Evolutionary conservation across 768 basidiomycete genomes (phyloP).

Genomic region (Pleurotus cornucopiae): DNA sequence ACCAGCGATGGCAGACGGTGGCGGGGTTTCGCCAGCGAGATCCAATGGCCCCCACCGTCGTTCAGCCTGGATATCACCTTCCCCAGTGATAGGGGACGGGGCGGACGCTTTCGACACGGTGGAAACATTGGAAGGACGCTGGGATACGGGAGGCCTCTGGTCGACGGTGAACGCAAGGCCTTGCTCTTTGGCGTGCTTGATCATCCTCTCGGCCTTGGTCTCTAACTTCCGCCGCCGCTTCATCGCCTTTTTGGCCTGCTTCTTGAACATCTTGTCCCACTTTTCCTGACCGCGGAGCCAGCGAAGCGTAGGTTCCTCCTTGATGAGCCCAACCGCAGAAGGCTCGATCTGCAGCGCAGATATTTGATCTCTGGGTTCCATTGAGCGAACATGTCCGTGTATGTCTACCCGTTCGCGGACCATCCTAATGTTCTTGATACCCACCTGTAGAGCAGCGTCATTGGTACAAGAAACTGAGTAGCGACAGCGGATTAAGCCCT

Average conservation of each 20-base stretch:
- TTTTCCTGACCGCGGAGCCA: slow-evolving; percentile 58
- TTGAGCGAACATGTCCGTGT: slow-evolving; percentile 51
- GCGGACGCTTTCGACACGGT: neutral
- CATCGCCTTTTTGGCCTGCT: slow-evolving; percentile 35
- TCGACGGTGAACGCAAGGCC: slow-evolving; percentile 31
- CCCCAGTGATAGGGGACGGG: neutral
- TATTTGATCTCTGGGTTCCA: slow-evolving; percentile 59
- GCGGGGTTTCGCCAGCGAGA: slow-evolving; percentile 63
- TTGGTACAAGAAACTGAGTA: too few species aligned
- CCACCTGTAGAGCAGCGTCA: slow-evolving; percentile 9
- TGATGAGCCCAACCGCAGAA: slow-evolving; percentile 64
- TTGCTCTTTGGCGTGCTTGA: slow-evolving; percentile 41
- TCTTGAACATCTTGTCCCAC: slow-evolving; percentile 56
- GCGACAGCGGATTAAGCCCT: too few species aligned
- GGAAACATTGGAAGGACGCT: neutral
- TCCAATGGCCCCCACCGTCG: slow-evolving; percentile 54
- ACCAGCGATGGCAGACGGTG: slow-evolving; percentile 67
- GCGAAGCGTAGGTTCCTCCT: slow-evolving; percentile 65
- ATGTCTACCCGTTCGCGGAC: slow-evolving; percentile 73
- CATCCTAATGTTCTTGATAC: slow-evolving; percentile 35
- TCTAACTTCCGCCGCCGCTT: slow-evolving; percentile 40
- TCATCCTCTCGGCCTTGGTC: slow-evolving; percentile 37
- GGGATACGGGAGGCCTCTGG: neutral
- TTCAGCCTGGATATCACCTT: slow-evolving; percentile 32
- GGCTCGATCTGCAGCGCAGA: slow-evolving; percentile 47